Percentiles rank a stretch among this genome's conserved stretches.
Conservation (phyloP, 1,284 basidiomycete genomes). For the Fomes fomentarius region DNA sequence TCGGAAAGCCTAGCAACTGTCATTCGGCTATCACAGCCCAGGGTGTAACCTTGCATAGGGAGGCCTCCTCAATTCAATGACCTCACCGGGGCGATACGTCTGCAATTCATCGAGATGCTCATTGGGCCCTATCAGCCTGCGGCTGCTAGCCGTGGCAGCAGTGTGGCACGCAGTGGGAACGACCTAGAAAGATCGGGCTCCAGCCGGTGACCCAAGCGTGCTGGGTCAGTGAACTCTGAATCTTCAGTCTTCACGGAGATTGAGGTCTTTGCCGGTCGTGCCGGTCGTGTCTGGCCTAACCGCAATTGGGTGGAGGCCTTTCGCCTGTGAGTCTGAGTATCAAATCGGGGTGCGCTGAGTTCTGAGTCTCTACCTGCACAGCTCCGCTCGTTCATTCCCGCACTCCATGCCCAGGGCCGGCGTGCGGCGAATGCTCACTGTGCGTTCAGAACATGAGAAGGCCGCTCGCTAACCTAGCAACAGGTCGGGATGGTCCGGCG, state of each 20-base stretch:
- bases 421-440: conserved; percentile 5
- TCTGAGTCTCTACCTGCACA: not conserved
- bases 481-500: conserved; percentile 1
- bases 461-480: conserved; percentile 12
- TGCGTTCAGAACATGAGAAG: conserved; percentile 1
- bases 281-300: conserved; percentile 3
- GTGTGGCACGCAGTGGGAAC: conserved; percentile 6
- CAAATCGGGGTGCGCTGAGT: conserved; percentile 19
- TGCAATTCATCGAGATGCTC: not conserved
- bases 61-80: not conserved
- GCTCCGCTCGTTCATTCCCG: not conserved
- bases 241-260: conserved; percentile 18
- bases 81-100: not conserved
- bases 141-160: not conserved
- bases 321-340: conserved; percentile 13
- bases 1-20: conserved; percentile 13
- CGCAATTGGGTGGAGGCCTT: conserved; percentile 2
- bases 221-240: not conserved
- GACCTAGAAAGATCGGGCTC: not conserved
- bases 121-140: not conserved
- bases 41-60: not conserved
- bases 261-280: conserved; percentile 7
- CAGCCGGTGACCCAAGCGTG: conserved; percentile 10
- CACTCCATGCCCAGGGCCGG: conserved; percentile 12
- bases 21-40: conserved; percentile 22